Evolutionary conservation across 768 basidiomycete genomes (phyloP).

Genomic region (Lactarius sp.): DNA sequence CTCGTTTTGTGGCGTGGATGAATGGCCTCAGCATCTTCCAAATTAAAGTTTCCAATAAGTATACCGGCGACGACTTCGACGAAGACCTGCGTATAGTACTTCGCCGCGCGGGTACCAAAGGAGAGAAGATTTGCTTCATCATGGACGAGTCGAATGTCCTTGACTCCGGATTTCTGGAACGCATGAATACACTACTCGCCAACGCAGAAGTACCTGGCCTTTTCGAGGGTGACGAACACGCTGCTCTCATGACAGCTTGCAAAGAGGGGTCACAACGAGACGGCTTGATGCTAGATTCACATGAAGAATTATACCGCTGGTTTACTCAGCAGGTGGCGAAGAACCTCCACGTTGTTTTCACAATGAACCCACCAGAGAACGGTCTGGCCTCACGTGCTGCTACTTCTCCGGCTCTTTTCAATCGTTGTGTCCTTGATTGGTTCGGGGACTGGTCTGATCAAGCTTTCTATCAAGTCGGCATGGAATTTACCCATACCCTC

Average conservation of each 20-base stretch:
- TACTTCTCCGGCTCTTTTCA: conserved; percentile 96
- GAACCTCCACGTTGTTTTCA: conserved; percentile 98
- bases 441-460: conserved; percentile 99
- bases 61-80: conserved; percentile 97
- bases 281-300: conserved; percentile 96
- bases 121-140: conserved; percentile 99
- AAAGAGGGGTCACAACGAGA: conserved; percentile 99
- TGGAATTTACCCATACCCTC: conserved; percentile 92
- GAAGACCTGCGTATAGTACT: conserved; percentile 94
- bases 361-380: conserved; percentile 97
- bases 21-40: conserved; percentile 99
- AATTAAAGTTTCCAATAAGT: conserved; percentile 99
- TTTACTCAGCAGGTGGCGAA: conserved; percentile 98
- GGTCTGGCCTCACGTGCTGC: conserved; percentile 94
- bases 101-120: conserved; percentile 94
- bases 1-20: conserved; percentile 99
- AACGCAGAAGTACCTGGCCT: conserved; percentile 99
- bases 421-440: conserved; percentile 99
- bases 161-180: conserved; percentile 96
- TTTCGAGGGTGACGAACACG: conserved; percentile 99
- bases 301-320: conserved; percentile 97
- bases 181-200: conserved; percentile 99
- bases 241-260: conserved; percentile 97
- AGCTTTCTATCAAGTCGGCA: conserved; percentile 95
- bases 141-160: conserved; percentile 99